Evolutionary conservation across 2,329 filamentous ascomycete genomes (phyloP), one percentile per base, ranked within the genome.

Genomic region (Camptophora hylomeconis): DNA sequence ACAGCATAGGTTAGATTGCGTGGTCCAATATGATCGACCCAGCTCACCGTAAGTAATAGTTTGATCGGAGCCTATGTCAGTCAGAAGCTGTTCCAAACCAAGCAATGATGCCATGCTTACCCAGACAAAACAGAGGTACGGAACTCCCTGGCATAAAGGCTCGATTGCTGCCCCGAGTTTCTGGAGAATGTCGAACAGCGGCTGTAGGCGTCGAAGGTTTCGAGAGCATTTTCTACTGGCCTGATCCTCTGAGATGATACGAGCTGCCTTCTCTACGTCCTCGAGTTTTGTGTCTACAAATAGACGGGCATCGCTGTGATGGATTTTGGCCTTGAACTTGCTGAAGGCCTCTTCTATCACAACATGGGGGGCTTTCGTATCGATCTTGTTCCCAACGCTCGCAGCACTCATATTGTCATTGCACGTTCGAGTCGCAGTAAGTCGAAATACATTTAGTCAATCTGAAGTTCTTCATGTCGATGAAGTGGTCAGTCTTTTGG

Each of bases 61-160:
- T n/a, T n/a, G n/a, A n/a, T n/a, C n/a, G n/a, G n/a, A n/a, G n/a
- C n/a, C n/a, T n/a, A n/a, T n/a, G n/a, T n/a, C n/a, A n/a, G n/a
- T n/a, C n/a, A n/a, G n/a, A n/a, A n/a, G n/a, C n/a, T n/a, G n/a
- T n/a, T n/a, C n/a, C n/a, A n/a, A n/a, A n/a, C n/a, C n/a, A 0
- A 57, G 26, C 3, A 60, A 45, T 3, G 58, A 35, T 5, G 47
- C 54, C n/a, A 62, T 56, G 0, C 56, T 60, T 1, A 58, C 57
- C 61, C 62, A 66, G 2, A 65, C 45, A 53, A 53, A 64, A 0
- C 56, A 45, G 3, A 65, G 17, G 35, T 51, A 65, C 0, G 53
- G 55, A 0, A 58, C 65, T 1, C 59, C 60, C 24, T 64, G 61
- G 35, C 61, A 65, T 0, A 62, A 33, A 1, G 57, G 41, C 1